Conservation (phyloP, 2,329 filamentous ascomycete species). For the Metarhizium album region DNA sequence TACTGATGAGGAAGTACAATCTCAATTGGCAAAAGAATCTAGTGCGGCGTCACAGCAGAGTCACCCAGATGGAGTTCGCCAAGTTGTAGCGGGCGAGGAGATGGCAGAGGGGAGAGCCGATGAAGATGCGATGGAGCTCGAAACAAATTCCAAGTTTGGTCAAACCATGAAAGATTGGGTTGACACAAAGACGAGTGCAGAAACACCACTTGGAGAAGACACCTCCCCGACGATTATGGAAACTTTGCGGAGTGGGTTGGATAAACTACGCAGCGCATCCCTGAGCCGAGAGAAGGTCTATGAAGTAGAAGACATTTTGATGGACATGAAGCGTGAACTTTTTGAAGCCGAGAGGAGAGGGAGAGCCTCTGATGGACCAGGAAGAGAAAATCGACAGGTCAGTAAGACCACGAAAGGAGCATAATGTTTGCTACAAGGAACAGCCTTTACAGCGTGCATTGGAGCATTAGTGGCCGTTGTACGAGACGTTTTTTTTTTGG, state of each 20-base stretch:
- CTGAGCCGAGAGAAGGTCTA: conserved; percentile 56
- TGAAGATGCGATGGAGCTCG: not conserved
- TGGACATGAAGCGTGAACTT: conserved; percentile 65
- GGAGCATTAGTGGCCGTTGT: not conserved
- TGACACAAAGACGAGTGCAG: conserved; percentile 5
- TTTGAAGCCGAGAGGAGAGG: conserved; percentile 58
- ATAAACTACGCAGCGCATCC: conserved; percentile 45
- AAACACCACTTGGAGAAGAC: conserved; percentile 5
- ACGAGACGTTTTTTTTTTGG: not conserved
- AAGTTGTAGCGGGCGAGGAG: not conserved
- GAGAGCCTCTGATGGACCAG: conserved; percentile 17
- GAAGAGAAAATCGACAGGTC: conserved; percentile 7
- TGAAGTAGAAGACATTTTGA: conserved; percentile 66
- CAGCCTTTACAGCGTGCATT: not conserved
- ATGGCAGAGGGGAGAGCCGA: not conserved
- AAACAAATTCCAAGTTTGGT: not conserved
- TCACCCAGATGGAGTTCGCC: conserved; percentile 14
- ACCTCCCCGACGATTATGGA: conserved; percentile 18
- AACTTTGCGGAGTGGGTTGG: conserved; percentile 31
- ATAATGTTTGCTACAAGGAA: not conserved
- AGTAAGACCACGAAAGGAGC: not conserved
- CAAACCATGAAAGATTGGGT: conserved; percentile 1
- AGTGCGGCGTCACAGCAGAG: conserved; percentile 25
- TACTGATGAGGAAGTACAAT: conserved; percentile 31
- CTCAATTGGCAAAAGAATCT: conserved; percentile 30